phyloP scores from a whole-genome alignment of 2,329 filamentous ascomycete genomes.

The Cladobotryum mycophilum region DNA sequence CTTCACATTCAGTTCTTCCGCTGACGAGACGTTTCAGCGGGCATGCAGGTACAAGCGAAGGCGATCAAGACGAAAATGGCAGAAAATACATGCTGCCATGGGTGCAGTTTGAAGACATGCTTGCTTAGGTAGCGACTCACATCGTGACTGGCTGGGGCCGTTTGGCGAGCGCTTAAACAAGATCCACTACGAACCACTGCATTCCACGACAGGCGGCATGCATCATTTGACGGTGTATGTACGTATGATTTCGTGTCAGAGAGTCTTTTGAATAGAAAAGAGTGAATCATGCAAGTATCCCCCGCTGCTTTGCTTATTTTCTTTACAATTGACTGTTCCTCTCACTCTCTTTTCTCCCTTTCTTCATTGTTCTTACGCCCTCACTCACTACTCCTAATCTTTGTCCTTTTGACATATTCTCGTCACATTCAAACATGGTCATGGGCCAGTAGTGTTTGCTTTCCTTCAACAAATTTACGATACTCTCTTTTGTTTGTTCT shows the following conservation, averaged over 20 bases:
- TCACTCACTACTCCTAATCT: neutral
- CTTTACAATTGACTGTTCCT: neutral
- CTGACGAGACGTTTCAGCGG: neutral
- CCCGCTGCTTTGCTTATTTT: too few relatives aligned
- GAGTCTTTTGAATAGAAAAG: too few relatives aligned
- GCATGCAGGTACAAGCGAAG: neutral
- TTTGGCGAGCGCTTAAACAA: conserved; percentile 6
- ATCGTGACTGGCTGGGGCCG: conserved; percentile 6
- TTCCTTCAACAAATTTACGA: neutral
- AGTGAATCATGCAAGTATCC: too few relatives aligned
- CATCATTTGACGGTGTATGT: too few relatives aligned
- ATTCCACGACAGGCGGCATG: neutral
- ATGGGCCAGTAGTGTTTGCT: neutral
- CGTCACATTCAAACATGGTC: too few relatives aligned
- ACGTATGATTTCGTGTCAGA: too few relatives aligned
- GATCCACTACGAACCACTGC: neutral
- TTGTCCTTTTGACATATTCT: neutral
- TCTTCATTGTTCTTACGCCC: neutral
- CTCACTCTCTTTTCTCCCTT: neutral
- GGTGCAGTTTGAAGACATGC: conserved; percentile 1
- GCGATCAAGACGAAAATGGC: neutral
- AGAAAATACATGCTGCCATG: neutral
- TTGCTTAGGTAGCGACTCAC: neutral
- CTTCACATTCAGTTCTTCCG: neutral
- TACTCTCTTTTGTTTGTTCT: neutral